Evolutionary conservation across 2,329 filamentous ascomycete genomes (phyloP), one percentile per base, ranked within the genome.

Genomic region (Rhynchosporium agropyri): DNA sequence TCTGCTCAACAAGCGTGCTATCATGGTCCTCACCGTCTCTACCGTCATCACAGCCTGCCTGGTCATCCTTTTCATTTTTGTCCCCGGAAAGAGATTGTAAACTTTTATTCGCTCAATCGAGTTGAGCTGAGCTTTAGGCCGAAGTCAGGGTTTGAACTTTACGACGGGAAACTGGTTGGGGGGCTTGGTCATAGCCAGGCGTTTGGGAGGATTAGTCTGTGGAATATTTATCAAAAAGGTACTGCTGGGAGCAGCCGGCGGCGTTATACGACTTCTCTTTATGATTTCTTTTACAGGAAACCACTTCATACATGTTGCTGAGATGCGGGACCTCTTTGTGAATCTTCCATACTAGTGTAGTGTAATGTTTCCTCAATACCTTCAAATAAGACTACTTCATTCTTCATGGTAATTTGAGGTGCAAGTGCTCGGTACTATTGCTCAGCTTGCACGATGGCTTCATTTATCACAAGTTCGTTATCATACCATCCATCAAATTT

Each of bases 21-120:
- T 91, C 49, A 92, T 95, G 79, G 91, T 95, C 13, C 79, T 97
- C 13, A 80, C 85, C 8, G 83, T 95, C 65, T 93, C 93, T 36
- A 75, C 88, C 33, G 75, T 96, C 38, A 82, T 96, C 60, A 91
- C 94, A 67, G 87, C 91, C 3, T 91, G 87, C n/a, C 79, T 98
- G 13, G 91, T 91, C 71, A 84, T 95, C 63, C 80, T 99, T 31
- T 99, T 99, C 79, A 93, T 97, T 70, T 88, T 99, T 63, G 95
- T 99, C 4, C 95, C 95, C 1, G 94, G 95, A 60, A 96, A 90
- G 75, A 82, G 90, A 65, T 81, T 96, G 50, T 95, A 74, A 79
- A 13, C 36, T 31, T 28, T 36, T 48, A 43, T 31, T 10, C 6
- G n/a, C 9, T 43, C 6, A 36, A 33, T 12, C 12, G 42, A 43